Evolutionary conservation across 1,139 yeast genomes (phyloP).

Genomic region (Hansenula lynferdii): DNA sequence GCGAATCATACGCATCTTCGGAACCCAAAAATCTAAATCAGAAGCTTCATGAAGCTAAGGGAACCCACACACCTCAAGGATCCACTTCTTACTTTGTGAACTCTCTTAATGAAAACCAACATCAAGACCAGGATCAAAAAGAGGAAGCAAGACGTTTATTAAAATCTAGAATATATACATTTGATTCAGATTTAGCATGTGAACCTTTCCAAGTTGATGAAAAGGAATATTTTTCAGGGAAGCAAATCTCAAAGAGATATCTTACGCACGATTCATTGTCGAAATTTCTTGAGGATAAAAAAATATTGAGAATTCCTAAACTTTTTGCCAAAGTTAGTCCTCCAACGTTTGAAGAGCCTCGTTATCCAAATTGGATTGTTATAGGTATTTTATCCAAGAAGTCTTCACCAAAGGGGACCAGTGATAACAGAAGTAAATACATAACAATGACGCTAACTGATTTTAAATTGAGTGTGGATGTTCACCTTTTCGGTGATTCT

Average conservation of each 20-base stretch:
- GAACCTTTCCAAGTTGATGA: conserved; percentile 27
- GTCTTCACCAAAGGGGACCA: conserved; percentile 43
- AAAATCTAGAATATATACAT: conserved; percentile 31
- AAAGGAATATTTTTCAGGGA: conserved; percentile 30
- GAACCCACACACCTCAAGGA: neutral
- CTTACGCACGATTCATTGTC: conserved; percentile 31
- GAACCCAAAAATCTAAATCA: conserved; percentile 4
- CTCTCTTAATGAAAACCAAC: conserved; percentile 22
- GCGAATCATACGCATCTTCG: neutral
- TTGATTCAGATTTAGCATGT: conserved; percentile 21
- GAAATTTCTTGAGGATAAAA: conserved; percentile 37
- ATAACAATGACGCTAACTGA: conserved; percentile 65
- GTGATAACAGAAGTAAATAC: conserved; percentile 44
- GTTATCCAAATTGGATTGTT: conserved; percentile 69
- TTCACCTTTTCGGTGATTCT: conserved; percentile 64
- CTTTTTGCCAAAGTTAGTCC: conserved; percentile 60
- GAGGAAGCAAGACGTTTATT: conserved; percentile 20
- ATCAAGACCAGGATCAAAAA: conserved; percentile 18
- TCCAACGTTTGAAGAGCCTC: conserved; percentile 67
- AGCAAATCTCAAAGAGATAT: conserved; percentile 40
- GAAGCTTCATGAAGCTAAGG: too few species aligned
- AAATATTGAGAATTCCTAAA: conserved; percentile 50
- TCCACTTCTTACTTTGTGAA: conserved; percentile 30
- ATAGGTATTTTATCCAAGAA: conserved; percentile 64
- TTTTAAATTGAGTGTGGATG: conserved; percentile 50